phyloP scores from a whole-genome alignment of 139 green algal genomes.

The Chlorella sp. region DNA sequence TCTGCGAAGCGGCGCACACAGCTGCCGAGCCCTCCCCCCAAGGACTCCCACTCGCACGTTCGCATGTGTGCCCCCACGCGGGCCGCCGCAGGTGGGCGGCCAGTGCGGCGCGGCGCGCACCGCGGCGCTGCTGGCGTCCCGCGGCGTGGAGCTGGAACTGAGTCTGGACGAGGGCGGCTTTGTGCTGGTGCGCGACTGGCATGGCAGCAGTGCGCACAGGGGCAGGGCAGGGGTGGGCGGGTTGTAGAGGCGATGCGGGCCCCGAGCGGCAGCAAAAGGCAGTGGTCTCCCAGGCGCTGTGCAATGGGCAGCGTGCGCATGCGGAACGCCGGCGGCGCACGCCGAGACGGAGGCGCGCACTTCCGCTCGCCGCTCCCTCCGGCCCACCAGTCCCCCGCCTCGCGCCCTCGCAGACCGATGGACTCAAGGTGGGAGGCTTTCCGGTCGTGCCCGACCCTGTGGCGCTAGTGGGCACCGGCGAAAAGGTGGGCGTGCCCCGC shows the following conservation, averaged over 20 bases:
- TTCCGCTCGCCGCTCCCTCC: too few relatives aligned
- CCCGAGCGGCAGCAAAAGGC: too few relatives aligned
- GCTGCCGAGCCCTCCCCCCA: too few relatives aligned
- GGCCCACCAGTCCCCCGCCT: too few relatives aligned
- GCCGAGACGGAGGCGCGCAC: not conserved
- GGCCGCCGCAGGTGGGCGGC: too few relatives aligned
- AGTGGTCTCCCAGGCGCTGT: too few relatives aligned
- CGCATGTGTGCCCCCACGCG: too few relatives aligned
- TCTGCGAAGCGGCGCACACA: too few relatives aligned
- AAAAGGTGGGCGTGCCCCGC: slow-evolving; percentile 71
- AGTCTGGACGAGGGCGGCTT: slow-evolving; percentile 75
- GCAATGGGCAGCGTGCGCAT: too few relatives aligned
- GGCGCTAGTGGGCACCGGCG: slow-evolving; percentile 63
- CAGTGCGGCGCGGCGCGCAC: slow-evolving; percentile 35
- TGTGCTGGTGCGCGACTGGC: slow-evolving; percentile 9
- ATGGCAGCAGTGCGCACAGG: not conserved
- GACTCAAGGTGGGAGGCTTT: not conserved
- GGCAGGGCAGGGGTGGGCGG: not conserved
- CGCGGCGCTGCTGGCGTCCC: slow-evolving; percentile 36
- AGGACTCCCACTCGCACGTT: too few relatives aligned
- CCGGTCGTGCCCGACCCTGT: slow-evolving; percentile 29
- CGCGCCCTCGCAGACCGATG: too few relatives aligned
- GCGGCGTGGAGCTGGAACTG: slow-evolving; percentile 45
- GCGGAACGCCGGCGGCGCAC: too few relatives aligned
- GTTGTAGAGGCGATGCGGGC: not conserved